These are phyloP conservation scores for Calycina marina DNA, from an alignment of 2,329 filamentous ascomycete genomes.

Conservation along the genomic window DNA sequence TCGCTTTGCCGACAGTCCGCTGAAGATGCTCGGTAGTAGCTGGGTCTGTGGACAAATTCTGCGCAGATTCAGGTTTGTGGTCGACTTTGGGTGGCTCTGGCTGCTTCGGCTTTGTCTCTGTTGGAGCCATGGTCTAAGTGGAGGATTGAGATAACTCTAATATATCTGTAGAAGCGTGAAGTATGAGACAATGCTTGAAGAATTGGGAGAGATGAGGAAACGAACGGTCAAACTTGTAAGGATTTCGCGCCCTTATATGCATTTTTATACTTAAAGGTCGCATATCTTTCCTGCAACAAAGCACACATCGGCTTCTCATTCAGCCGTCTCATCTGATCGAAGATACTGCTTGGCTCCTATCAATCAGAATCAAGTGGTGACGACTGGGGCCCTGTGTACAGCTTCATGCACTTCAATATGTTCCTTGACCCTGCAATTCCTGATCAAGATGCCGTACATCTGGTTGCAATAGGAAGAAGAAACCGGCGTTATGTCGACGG, in stretches of 20 bases:
- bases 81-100: background rate
- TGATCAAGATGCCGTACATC: background rate
- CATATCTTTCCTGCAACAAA: too few relatives aligned
- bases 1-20: too few relatives aligned
- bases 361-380: background rate
- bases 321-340: background rate
- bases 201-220: background rate
- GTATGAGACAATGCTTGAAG: background rate
- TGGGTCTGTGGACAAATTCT: background rate
- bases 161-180: background rate
- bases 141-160: constrained; percentile 1
- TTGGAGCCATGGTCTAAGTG: background rate
- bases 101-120: background rate
- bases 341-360: background rate
- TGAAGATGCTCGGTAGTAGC: background rate
- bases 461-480: too few relatives aligned
- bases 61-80: background rate
- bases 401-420: background rate
- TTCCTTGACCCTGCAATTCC: background rate
- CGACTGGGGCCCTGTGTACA: background rate
- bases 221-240: background rate
- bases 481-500: too few relatives aligned
- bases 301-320: too few relatives aligned
- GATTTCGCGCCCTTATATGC: background rate
- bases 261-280: background rate